Conservation (phyloP, 345 rosid genomes). For the Mercurialis annua region DNA sequence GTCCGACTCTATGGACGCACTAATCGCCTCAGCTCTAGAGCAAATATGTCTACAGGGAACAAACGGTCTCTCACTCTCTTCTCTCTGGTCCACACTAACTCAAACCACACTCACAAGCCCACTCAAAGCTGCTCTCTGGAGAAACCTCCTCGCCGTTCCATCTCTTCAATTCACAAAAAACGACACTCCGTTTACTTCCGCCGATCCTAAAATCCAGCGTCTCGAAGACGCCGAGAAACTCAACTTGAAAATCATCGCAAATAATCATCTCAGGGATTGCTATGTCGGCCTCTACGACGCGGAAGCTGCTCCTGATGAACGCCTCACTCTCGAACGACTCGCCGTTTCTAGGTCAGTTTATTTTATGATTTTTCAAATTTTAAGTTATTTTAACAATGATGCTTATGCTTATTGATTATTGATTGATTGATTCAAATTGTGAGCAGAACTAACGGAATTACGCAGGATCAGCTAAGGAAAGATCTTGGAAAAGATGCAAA, state of each 20-base stretch:
- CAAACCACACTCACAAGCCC: slow-evolving; percentile 22
- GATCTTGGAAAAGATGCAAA: slow-evolving; percentile 72
- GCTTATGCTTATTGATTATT: too few species aligned
- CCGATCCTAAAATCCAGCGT: slow-evolving; percentile 40
- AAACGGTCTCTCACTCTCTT: slow-evolving; percentile 34
- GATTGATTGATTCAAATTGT: slow-evolving; percentile 4
- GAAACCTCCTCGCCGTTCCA: slow-evolving; percentile 48
- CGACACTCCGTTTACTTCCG: slow-evolving; percentile 24
- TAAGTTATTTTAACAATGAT: not conserved
- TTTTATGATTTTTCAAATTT: not conserved
- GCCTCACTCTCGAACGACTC: slow-evolving; percentile 56
- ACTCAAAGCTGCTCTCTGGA: slow-evolving; percentile 47
- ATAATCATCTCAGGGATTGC: slow-evolving; percentile 55
- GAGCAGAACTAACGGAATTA: slow-evolving; percentile 66
- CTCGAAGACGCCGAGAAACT: slow-evolving; percentile 50
- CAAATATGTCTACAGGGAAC: slow-evolving; percentile 59
- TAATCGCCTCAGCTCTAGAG: slow-evolving; percentile 54
- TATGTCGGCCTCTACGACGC: slow-evolving; percentile 63
- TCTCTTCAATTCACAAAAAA: slow-evolving; percentile 39
- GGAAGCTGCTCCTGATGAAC: slow-evolving; percentile 43
- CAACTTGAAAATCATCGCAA: slow-evolving; percentile 45
- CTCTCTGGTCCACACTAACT: slow-evolving; percentile 14
- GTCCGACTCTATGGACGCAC: slow-evolving; percentile 41
- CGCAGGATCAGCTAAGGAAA: slow-evolving; percentile 74
- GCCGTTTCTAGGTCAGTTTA: slow-evolving; percentile 49